phyloP scores from a whole-genome alignment of 352 stramenopile genomes.

The Pythium pyrilobum region DNA sequence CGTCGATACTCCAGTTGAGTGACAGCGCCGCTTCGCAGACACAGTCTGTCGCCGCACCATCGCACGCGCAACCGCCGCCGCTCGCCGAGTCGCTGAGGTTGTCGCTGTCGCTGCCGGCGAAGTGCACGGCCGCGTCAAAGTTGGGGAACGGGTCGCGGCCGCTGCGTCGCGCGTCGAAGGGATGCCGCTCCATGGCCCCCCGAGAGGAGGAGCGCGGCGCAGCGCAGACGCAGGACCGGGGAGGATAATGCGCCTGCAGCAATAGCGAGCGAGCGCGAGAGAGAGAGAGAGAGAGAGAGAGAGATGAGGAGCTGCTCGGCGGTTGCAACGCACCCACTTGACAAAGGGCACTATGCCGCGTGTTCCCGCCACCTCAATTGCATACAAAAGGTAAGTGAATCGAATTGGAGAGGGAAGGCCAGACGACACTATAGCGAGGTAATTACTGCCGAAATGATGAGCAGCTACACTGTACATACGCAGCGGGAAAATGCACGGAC shows the following conservation, averaged over 20 bases:
- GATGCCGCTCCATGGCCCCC: conserved; percentile 20
- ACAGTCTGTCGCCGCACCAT: not conserved
- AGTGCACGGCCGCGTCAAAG: conserved; percentile 34
- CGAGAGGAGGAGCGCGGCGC: not conserved
- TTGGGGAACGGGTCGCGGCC: conserved; percentile 41
- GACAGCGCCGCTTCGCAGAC: not conserved
- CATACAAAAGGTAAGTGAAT: conserved; percentile 12
- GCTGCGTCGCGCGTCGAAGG: conserved; percentile 39
- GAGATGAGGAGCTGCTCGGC: too few species aligned
- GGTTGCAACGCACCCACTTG: conserved; percentile 4
- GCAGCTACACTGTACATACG: too few species aligned
- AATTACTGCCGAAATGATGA: not conserved
- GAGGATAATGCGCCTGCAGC: not conserved
- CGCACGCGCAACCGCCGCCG: conserved; percentile 6
- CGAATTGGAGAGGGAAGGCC: not conserved
- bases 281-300: too few species aligned
- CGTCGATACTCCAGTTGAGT: conserved; percentile 65
- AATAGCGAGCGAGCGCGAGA: not conserved
- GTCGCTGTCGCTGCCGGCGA: conserved; percentile 3
- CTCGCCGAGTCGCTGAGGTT: conserved; percentile 5
- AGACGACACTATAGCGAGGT: not conserved
- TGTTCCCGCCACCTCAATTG: not conserved
- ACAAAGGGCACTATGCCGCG: not conserved
- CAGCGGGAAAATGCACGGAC: too few species aligned
- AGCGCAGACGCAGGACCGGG: not conserved